A percentile compares a stretch with the other conserved stretches of the same genome.
These are phyloP conservation scores for Candida smagusa DNA, from an alignment of 1,139 yeast genomes.

Conservation along the genomic window DNA sequence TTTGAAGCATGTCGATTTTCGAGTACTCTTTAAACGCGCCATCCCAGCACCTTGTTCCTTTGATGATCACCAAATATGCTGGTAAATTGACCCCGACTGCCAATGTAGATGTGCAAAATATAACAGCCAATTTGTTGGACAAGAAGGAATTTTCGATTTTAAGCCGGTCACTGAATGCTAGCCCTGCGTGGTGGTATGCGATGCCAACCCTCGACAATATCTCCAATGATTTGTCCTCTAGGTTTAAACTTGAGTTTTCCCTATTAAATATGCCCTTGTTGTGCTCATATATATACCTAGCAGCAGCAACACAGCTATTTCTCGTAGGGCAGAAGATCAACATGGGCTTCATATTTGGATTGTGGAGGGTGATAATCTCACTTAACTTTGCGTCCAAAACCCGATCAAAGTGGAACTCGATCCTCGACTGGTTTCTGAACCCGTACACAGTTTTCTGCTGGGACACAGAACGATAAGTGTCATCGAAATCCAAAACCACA, in stretches of 20 bases:
- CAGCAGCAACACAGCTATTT: slow-evolving; percentile 44
- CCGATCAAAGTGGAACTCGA: slow-evolving; percentile 45
- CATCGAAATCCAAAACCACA: slow-evolving; percentile 37
- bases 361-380: slow-evolving; percentile 28
- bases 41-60: slow-evolving; percentile 55
- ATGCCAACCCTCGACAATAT: slow-evolving; percentile 31
- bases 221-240: slow-evolving; percentile 27
- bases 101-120: slow-evolving; percentile 58
- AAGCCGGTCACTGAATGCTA: slow-evolving; percentile 41
- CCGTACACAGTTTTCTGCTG: slow-evolving; percentile 43
- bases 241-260: neutral
- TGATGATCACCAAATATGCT: slow-evolving; percentile 56
- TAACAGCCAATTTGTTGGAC: slow-evolving; percentile 35
- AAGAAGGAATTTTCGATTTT: slow-evolving; percentile 44
- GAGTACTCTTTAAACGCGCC: slow-evolving; percentile 49
- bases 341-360: slow-evolving; percentile 36
- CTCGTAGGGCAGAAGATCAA: slow-evolving; percentile 55
- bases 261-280: neutral
- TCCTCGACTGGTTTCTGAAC: slow-evolving; percentile 20
- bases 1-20: slow-evolving; percentile 55
- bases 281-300: slow-evolving; percentile 27
- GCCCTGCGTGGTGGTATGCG: slow-evolving; percentile 60
- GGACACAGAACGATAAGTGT: slow-evolving; percentile 43
- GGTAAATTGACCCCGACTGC: slow-evolving; percentile 65
- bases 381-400: slow-evolving; percentile 32